Base-by-base conservation (phyloP, 768 basidiomycete species). In the Serendipita sp. region DNA sequence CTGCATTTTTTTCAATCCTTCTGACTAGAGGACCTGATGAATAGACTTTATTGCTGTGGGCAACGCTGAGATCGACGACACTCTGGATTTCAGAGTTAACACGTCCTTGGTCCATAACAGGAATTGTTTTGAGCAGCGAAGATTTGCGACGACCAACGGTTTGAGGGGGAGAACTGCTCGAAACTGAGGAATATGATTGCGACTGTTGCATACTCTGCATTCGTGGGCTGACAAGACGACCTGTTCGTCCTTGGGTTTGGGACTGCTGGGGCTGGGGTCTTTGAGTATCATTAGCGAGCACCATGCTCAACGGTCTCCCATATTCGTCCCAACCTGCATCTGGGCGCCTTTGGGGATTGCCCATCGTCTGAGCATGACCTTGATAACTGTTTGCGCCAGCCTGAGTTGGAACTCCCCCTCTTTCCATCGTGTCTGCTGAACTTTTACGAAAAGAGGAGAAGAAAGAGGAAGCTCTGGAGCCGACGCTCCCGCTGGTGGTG, bases 1-100 rank as follows among this genome's bases (percentile, higher is more conserved):
- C 86, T 0, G 89, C 77, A 67, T 84, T 82, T n/a, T 85, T 81
- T 72, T 92, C 90, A 67, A 89, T 78, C 34, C 81, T 79, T 63
- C 88, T 85, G 15, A 89, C 77, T 18, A 94, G 82, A 13, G 87
- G 88, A 8, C 90, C 90, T 3, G 89, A 91, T 75, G 85, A 90
- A 74, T 92, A 92, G 4, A 92, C 79, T 71, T 92, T 92, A 76
- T 85, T 88, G 0, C 85, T 83, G 70, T 91, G 90, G 11, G 86
- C 83, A 46, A 83, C 75, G 28, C 84, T 86, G 60, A 91, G 77
- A 64, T 81, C 80, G 34, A 91, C 85, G 64, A 89, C 81, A 2
- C 87, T 89, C 52, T 85, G 83, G 63, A 91, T 90, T 75, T 91
- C 89, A 5, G 87, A 85, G 72, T 91, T 89, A 16, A 90, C 44